Conservation (phyloP, 129 eudicot genomes). For the Smallanthus sonchifolius region DNA sequence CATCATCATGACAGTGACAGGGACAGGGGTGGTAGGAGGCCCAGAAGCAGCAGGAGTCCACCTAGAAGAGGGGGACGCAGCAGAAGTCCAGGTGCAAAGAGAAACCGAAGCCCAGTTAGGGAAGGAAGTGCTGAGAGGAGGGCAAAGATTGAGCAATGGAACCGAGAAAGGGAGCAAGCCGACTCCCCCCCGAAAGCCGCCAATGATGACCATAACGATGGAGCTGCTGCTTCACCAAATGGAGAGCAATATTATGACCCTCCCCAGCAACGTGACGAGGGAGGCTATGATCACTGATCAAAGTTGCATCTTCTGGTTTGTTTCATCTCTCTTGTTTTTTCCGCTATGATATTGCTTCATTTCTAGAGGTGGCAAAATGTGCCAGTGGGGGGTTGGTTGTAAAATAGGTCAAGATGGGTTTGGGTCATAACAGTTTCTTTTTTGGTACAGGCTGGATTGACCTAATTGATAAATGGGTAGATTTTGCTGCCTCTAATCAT, state of each 20-base stretch:
- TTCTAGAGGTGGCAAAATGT: not conserved
- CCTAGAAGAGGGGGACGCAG: constrained; percentile 68
- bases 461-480: not conserved
- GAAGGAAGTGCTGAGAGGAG: constrained; percentile 95
- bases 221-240: constrained; percentile 28
- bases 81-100: constrained; percentile 81
- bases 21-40: constrained; percentile 62
- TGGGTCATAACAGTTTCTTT: not conserved
- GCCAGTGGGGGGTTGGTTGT: not conserved
- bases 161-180: constrained; percentile 79
- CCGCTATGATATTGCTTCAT: not conserved
- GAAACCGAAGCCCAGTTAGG: constrained; percentile 75
- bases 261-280: constrained; percentile 32
- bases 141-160: constrained; percentile 98
- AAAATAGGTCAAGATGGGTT: not conserved
- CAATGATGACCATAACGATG: constrained; percentile 28
- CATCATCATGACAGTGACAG: constrained; percentile 38
- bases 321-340: constrained; percentile 17
- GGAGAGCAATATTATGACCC: constrained; percentile 48
- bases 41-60: constrained; percentile 89
- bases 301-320: constrained; percentile 40
- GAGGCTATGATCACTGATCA: constrained; percentile 40
- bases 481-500: not conserved
- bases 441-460: not conserved
- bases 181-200: constrained; percentile 41